These are phyloP conservation scores for Rugonectria rugulosa DNA, from an alignment of 2,329 filamentous ascomycete genomes.

Conservation along the genomic window DNA sequence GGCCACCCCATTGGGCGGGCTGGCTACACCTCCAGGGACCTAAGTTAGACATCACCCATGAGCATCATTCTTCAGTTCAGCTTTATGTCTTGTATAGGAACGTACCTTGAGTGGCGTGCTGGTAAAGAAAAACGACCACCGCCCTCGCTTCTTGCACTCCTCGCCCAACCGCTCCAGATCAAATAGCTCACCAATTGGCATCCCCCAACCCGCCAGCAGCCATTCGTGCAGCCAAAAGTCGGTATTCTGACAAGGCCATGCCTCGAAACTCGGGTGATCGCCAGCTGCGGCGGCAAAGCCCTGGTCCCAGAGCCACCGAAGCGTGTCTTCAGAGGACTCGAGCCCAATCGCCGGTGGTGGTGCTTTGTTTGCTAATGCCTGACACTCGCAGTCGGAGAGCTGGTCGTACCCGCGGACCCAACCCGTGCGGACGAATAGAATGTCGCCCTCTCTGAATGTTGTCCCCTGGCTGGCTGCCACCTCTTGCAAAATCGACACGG, in stretches of 20 bases:
- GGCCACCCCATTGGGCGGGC: constrained; percentile 16
- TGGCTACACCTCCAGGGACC: constrained; percentile 19
- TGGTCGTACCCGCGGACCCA: constrained; percentile 55
- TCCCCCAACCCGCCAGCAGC: constrained; percentile 57
- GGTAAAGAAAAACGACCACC: constrained; percentile 59
- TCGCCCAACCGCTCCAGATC: constrained; percentile 46
- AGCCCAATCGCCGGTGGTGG: constrained; percentile 51
- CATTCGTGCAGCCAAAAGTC: constrained; percentile 53
- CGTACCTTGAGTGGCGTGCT: constrained; percentile 53
- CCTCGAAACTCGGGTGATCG: constrained; percentile 62
- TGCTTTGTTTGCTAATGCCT: constrained; percentile 42
- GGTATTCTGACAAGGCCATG: constrained; percentile 46
- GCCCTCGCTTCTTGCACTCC: constrained; percentile 59
- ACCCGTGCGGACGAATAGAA: constrained; percentile 62
- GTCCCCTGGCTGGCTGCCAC: constrained; percentile 51
- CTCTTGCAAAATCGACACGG: constrained; percentile 38
- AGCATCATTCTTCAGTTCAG: neutral
- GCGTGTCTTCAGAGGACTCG: constrained; percentile 55
- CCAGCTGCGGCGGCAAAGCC: constrained; percentile 64
- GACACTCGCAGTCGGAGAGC: constrained; percentile 47
- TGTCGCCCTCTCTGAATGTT: constrained; percentile 57
- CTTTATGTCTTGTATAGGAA: neutral
- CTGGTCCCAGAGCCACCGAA: constrained; percentile 66
- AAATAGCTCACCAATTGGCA: constrained; percentile 50
- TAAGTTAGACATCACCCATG: neutral